phyloP scores from a whole-genome alignment of 2,329 filamentous ascomycete genomes.

The Trichoderma brevicompactum region DNA sequence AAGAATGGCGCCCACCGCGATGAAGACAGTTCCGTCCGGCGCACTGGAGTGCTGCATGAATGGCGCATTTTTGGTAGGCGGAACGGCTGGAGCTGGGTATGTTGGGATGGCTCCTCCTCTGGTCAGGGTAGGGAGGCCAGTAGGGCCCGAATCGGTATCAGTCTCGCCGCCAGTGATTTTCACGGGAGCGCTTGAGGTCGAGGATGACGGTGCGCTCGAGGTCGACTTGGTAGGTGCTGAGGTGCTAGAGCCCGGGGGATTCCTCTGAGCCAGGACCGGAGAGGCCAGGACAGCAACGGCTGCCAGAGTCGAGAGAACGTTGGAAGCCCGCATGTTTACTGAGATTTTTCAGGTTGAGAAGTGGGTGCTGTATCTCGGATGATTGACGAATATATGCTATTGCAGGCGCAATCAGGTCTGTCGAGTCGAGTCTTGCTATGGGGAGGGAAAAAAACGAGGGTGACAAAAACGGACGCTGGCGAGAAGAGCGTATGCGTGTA shows the following conservation, averaged over 20 bases:
- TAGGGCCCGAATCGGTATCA: constrained; percentile 35
- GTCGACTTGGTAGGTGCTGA: not conserved
- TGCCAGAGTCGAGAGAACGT: constrained; percentile 35
- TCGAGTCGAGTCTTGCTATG: not conserved
- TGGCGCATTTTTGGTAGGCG: constrained; percentile 80
- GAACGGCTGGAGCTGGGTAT: constrained; percentile 75
- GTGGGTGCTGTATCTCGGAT: not conserved
- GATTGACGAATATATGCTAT: not conserved
- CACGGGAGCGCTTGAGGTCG: not conserved
- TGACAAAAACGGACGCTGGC: not conserved
- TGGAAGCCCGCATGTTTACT: constrained; percentile 23
- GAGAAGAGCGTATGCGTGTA: not conserved
- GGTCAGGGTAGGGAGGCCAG: constrained; percentile 50
- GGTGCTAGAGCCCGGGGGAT: constrained; percentile 4
- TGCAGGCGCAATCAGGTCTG: not conserved
- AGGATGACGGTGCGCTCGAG: constrained; percentile 15
- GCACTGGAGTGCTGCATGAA: constrained; percentile 87
- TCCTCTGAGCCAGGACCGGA: constrained; percentile 42
- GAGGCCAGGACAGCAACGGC: constrained; percentile 39
- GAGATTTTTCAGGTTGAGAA: not conserved
- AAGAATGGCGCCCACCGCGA: constrained; percentile 85
- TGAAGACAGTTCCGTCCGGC: constrained; percentile 95
- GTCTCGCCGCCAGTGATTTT: constrained; percentile 33
- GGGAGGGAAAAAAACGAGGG: not conserved
- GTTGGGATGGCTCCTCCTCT: constrained; percentile 49